phyloP scores from a whole-genome alignment of 2,329 filamentous ascomycete genomes.

The Aschersonia sp. region DNA sequence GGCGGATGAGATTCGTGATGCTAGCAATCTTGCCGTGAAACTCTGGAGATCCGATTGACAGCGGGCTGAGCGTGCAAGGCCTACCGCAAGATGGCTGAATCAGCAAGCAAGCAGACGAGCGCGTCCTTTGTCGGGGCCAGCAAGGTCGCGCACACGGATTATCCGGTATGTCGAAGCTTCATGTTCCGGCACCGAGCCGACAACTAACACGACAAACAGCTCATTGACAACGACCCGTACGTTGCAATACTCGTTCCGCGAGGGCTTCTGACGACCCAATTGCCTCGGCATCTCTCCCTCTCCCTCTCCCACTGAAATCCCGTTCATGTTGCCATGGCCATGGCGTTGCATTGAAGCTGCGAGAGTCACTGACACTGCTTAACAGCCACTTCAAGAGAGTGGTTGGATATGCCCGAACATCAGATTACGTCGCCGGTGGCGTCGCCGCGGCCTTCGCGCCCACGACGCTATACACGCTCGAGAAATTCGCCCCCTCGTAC shows the following conservation, averaged over 20 bases:
- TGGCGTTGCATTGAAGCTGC: background rate
- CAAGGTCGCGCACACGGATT: slow-evolving; percentile 71
- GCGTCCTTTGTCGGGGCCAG: slow-evolving; percentile 29
- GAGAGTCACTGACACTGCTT: slow-evolving; percentile 9
- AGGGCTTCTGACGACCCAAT: too few relatives aligned
- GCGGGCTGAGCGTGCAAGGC: too few relatives aligned
- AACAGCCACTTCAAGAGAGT: slow-evolving; percentile 81
- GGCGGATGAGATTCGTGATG: too few relatives aligned
- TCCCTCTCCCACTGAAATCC: too few relatives aligned
- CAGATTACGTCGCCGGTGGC: slow-evolving; percentile 65
- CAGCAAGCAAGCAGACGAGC: slow-evolving; percentile 20
- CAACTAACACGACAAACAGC: slow-evolving; percentile 37
- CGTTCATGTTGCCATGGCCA: background rate
- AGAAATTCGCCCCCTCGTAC: slow-evolving; percentile 72
- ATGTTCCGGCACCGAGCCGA: slow-evolving; percentile 5
- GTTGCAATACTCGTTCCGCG: slow-evolving; percentile 7
- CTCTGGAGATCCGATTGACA: too few relatives aligned
- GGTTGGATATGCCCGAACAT: slow-evolving; percentile 68
- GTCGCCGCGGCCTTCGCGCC: slow-evolving; percentile 60
- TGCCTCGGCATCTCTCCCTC: too few relatives aligned
- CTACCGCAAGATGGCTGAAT: slow-evolving; percentile 21
- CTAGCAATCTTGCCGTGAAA: too few relatives aligned
- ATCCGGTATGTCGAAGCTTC: slow-evolving; percentile 51
- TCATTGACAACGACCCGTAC: slow-evolving; percentile 98
- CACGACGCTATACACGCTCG: slow-evolving; percentile 60